Base-by-base conservation (phyloP, 129 eudicot genomes). In the Artemisia argyi region DNA sequence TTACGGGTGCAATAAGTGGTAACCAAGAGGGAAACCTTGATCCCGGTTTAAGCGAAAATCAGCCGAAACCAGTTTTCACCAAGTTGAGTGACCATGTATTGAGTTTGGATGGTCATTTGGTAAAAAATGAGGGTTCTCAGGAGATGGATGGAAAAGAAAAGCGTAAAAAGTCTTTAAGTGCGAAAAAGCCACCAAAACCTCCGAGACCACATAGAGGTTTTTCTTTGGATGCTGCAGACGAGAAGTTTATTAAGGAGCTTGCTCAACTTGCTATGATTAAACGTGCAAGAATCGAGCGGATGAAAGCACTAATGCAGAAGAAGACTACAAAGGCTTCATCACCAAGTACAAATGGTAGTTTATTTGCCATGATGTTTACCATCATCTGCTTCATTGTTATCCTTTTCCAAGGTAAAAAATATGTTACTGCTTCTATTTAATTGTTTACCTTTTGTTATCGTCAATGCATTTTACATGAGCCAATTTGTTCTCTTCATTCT, bases 271-370 rank as follows among this genome's bases (percentile, higher is more conserved):
- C 91, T n/a, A 79, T 74, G 85, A 78, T 92, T 46, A 92, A 89
- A 79, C 86, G 89, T 16, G 89, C 96, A 18, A 83, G 91, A 76
- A 68, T 79, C 2, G 96, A 89, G 66, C 81, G 96, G 3, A 86
- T 85, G 91, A 92, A 83, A 72, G 85, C 86, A 11, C 73, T 92
- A 77, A 89, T 86, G 91, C 88, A 92, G 77, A 76, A 83, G 78
- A 84, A 85, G 76, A 81, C 87, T 64, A 66, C 88, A 3, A 92
- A 86, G 69, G 66, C 80, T 18, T 74, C 89, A 3, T 86, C 85
- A 7, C 14, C 46, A 1, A 52, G 16, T 13, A 1, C 84, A 1
- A 79, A 61, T 52, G 85, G 84, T 20, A 85, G 69, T 76, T 46
- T 86, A 44, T 77, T 92, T 39, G 92, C 94, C 73, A 79, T 82